A percentile compares a stretch with the other conserved stretches of the same genome.
Conservation (phyloP, 345 rosid genomes). For the Syzygium oleosum region DNA sequence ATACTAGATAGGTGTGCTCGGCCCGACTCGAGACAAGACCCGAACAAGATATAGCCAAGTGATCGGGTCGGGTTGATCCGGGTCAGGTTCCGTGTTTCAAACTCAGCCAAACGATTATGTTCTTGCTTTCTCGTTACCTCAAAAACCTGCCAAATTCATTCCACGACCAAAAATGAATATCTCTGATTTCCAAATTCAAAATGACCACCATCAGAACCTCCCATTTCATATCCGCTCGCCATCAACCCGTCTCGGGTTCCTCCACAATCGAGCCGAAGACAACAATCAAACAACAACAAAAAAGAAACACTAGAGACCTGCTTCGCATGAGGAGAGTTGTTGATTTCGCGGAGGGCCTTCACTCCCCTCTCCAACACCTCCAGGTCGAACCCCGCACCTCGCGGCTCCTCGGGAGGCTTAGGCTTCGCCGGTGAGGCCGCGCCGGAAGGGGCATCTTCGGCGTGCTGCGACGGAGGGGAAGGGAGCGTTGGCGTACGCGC, state of each 20-base stretch:
- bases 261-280: not conserved
- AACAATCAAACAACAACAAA: not conserved
- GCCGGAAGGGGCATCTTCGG: too few relatives aligned
- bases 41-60: too few relatives aligned
- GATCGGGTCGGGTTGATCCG: too few relatives aligned
- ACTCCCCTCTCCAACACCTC: too few relatives aligned
- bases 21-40: too few relatives aligned
- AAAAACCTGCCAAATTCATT: constrained; percentile 42
- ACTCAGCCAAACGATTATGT: constrained; percentile 50
- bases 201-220: not conserved
- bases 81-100: too few relatives aligned
- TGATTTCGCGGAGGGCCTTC: constrained; percentile 54
- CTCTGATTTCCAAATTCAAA: not conserved
- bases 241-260: not conserved
- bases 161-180: not conserved
- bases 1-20: too few relatives aligned
- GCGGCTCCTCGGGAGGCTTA: too few relatives aligned
- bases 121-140: constrained; percentile 89
- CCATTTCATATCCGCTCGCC: not conserved
- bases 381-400: too few relatives aligned
- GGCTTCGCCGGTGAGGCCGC: too few relatives aligned
- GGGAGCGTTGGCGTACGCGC: constrained; percentile 41
- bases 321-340: constrained; percentile 64
- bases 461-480: constrained; percentile 12
- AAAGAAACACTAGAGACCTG: constrained; percentile 19